A percentile compares a stretch with the other conserved stretches of the same genome.
phyloP scores from a whole-genome alignment of 1,139 yeast species.

The Meyerozyma sp. region DNA sequence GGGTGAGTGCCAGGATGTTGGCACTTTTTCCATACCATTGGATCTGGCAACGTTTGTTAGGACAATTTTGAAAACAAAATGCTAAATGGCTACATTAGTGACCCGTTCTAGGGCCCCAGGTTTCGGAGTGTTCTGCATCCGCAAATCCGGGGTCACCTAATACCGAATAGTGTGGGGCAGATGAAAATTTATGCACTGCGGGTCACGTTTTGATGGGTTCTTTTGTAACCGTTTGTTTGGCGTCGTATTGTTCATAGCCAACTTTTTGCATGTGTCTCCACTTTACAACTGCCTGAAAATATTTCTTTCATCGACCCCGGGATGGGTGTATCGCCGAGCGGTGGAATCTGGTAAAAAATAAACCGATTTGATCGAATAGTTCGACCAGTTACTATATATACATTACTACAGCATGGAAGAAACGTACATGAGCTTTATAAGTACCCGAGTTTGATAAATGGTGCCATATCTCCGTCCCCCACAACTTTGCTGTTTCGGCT shows the following conservation, averaged over 20 bases:
- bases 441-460: too few species aligned
- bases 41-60: not conserved
- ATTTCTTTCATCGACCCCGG: not conserved
- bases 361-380: not conserved
- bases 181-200: not conserved
- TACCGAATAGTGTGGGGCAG: not conserved
- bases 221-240: not conserved
- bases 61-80: not conserved
- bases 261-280: not conserved
- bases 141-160: conserved; percentile 1
- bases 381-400: too few species aligned
- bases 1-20: not conserved
- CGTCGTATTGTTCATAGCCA: not conserved
- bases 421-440: too few species aligned
- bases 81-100: not conserved
- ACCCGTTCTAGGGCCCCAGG: not conserved
- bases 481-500: too few species aligned
- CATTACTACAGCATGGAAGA: too few species aligned
- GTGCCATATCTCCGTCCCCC: too few species aligned
- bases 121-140: conserved; percentile 1
- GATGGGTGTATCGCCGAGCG: not conserved
- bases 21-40: not conserved
- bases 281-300: not conserved
- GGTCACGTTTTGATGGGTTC: not conserved
- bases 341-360: not conserved